These are phyloP conservation scores for Phytophthora fragariae DNA, from an alignment of 352 stramenopile species.

Conservation along the genomic window DNA sequence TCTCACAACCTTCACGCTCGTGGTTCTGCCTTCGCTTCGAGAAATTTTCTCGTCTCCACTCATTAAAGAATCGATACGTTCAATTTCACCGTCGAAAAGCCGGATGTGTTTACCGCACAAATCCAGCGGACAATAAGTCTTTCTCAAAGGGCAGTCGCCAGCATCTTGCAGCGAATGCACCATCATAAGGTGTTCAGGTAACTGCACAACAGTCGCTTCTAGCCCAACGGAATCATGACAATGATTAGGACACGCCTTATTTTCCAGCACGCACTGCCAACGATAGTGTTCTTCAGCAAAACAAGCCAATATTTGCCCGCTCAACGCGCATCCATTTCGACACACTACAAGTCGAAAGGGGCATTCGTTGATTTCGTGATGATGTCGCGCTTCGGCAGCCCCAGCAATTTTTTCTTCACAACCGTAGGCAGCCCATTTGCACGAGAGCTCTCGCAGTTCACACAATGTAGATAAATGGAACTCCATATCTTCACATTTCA, in stretches of 20 bases:
- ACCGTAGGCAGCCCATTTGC: slow-evolving; percentile 61
- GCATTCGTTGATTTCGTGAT: slow-evolving; percentile 73
- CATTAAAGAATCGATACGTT: slow-evolving; percentile 21
- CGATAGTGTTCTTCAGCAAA: slow-evolving; percentile 68
- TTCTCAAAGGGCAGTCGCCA: slow-evolving; percentile 53
- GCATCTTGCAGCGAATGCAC: slow-evolving; percentile 54
- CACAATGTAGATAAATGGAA: slow-evolving; percentile 71
- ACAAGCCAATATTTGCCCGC: slow-evolving; percentile 48
- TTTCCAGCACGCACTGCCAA: slow-evolving; percentile 73
- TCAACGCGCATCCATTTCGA: slow-evolving; percentile 56
- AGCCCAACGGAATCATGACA: slow-evolving; percentile 11
- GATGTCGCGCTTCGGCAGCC: slow-evolving; percentile 40
- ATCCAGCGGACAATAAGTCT: slow-evolving; percentile 59
- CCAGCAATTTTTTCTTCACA: slow-evolving; percentile 57
- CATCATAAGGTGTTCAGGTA: slow-evolving; percentile 51
- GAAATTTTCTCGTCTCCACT: slow-evolving; percentile 19
- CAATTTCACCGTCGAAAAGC: slow-evolving; percentile 45
- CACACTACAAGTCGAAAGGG: slow-evolving; percentile 59
- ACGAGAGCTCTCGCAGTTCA: slow-evolving; percentile 49
- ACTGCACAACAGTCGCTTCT: background rate
- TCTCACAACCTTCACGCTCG: slow-evolving; percentile 23
- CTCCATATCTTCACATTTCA: slow-evolving; percentile 62
- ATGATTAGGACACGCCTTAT: slow-evolving; percentile 46
- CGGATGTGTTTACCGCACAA: slow-evolving; percentile 72
- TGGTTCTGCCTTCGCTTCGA: slow-evolving; percentile 1